phyloP scores from a whole-genome alignment of 2,329 filamentous ascomycete species.

The Aspergillus bombycis region DNA sequence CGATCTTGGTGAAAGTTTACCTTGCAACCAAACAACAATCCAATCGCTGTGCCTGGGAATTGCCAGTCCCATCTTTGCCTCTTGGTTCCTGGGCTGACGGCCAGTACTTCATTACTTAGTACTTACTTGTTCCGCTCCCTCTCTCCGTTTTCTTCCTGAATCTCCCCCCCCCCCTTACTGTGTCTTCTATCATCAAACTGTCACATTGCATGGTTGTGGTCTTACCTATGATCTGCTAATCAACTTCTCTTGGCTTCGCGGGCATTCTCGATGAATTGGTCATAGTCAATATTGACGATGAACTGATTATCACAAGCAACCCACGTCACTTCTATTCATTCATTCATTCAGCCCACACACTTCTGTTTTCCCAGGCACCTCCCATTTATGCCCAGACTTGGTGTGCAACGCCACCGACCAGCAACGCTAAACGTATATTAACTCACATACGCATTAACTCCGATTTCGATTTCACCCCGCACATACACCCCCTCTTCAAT shows the following conservation, averaged over 20 bases:
- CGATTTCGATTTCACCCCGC: constrained; percentile 5
- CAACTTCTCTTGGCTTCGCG: constrained; percentile 20
- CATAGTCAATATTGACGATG: constrained; percentile 15
- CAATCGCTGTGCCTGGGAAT: background rate
- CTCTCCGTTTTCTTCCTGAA: constrained; percentile 1
- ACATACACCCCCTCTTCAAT: background rate
- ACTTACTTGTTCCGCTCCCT: background rate
- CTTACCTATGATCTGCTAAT: background rate
- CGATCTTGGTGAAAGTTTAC: constrained; percentile 2
- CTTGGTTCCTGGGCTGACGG: constrained; percentile 1
- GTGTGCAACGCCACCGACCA: constrained; percentile 4
- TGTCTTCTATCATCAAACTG: background rate
- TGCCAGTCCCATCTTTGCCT: constrained; percentile 5
- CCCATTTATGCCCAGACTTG: background rate
- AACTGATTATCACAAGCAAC: constrained; percentile 25
- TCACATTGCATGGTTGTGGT: background rate
- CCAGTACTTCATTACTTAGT: background rate
- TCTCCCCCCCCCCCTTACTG: background rate
- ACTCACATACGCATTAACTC: background rate
- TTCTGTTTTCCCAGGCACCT: background rate
- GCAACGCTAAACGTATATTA: background rate
- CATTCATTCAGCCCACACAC: constrained; percentile 10
- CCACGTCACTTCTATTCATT: constrained; percentile 18
- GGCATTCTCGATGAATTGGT: constrained; percentile 22
- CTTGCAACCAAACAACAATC: background rate